Evolutionary conservation across 2,329 filamentous ascomycete species (phyloP).

Genomic region (Mycocentrospora acerina): DNA sequence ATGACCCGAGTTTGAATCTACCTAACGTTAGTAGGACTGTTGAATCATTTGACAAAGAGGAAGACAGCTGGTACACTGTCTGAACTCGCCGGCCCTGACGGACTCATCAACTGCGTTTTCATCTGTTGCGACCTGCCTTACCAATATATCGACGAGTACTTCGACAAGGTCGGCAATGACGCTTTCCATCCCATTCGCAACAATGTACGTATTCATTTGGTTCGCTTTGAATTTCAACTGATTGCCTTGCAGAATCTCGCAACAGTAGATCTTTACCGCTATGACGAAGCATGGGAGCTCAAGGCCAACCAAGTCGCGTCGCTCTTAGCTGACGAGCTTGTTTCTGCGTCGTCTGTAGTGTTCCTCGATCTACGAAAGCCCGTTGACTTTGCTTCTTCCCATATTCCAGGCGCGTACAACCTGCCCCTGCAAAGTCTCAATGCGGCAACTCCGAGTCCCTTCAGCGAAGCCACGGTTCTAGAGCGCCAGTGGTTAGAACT

Average conservation of each 20-base stretch:
- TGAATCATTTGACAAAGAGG: slow-evolving; percentile 15
- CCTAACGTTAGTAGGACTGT: slow-evolving; percentile 12
- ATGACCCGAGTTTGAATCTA: background rate
- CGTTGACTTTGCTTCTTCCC: slow-evolving; percentile 14
- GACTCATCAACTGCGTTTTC: slow-evolving; percentile 43
- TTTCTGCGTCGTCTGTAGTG: background rate
- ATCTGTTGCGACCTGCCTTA: slow-evolving; percentile 65
- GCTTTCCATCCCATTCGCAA: slow-evolving; percentile 19
- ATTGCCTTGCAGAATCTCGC: slow-evolving; percentile 13
- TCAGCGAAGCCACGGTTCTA: slow-evolving; percentile 14
- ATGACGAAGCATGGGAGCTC: slow-evolving; percentile 25
- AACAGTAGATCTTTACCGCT: slow-evolving; percentile 21
- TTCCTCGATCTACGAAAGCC: slow-evolving; percentile 21
- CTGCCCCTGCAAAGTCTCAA: slow-evolving; percentile 18
- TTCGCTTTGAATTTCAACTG: background rate
- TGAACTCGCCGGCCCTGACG: slow-evolving; percentile 9
- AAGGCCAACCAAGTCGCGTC: slow-evolving; percentile 10
- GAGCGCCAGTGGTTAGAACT: slow-evolving; percentile 24
- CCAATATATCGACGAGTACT: slow-evolving; percentile 63
- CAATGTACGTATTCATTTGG: slow-evolving; percentile 4
- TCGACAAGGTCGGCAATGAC: slow-evolving; percentile 54
- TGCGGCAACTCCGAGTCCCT: slow-evolving; percentile 12
- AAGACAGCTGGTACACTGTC: slow-evolving; percentile 14
- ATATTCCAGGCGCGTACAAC: slow-evolving; percentile 23
- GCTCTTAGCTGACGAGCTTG: slow-evolving; percentile 8